Evolutionary conservation across 2,329 filamentous ascomycete genomes (phyloP), one percentile per base, ranked within the genome.

Genomic region (Rhynchosporium agropyri): DNA sequence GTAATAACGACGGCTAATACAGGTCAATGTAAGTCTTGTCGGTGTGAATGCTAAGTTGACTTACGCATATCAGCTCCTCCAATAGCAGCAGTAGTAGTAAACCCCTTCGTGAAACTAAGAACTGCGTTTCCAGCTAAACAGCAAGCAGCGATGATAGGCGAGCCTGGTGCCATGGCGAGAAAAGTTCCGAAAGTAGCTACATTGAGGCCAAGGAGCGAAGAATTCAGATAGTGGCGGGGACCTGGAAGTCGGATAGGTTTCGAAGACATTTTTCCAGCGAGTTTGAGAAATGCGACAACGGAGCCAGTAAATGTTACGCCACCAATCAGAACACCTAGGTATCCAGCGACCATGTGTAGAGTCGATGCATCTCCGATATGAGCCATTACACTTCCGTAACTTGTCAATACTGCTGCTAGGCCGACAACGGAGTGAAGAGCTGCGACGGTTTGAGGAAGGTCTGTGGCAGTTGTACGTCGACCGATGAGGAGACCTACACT

Each of bases 231-330:
- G 71, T 96, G 91, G 0, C 89, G 83, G n/a, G 70, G 71, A 1
- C 90, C 92, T 4, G 87, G 90, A 0, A 96, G 79, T 4, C 85
- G 80, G 7, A 87, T 83, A 0, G 92, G 91, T 58, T 84, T 86
- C 0, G 91, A 96, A 0, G 89, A 89, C 87, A 96, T 92, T 65
- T 81, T 87, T 2, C 91, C 92, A 0, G 90, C 88, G 1, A 97
- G 85, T 75, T 97, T 97, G 73, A 96, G 76, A 77, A 96, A 96
- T 0, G 92, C 92, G 0, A 97, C 90, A 57, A 97, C 88, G 2
- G 91, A 95, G 2, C 92, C 92, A 0, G 92, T 97, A 73, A 97
- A 97, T 0, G 92, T 97, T 40, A 96, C 87, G 61, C 92, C 92
- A 68, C 84, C 91, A 59, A 97, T 96, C 0, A 96, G 79, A 6